Conservation (phyloP, 164 flowering plant genomes). For the Tetracentron sinense region DNA sequence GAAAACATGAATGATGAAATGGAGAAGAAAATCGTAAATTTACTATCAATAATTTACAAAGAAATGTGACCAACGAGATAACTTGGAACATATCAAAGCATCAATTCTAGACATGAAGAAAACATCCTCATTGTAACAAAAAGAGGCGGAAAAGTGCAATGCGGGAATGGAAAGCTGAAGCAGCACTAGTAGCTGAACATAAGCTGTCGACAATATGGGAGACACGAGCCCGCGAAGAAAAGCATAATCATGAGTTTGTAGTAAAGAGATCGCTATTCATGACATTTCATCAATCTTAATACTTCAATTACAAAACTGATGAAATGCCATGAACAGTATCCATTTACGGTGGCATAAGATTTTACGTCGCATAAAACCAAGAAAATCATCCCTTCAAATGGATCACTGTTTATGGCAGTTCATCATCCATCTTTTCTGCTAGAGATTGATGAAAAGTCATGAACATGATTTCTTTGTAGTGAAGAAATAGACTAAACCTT, state of each 20-base stretch:
- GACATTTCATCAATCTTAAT: not conserved
- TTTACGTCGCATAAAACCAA: too few relatives aligned
- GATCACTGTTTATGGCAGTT: too few relatives aligned
- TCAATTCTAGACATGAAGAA: conserved; percentile 29
- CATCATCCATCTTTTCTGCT: too few relatives aligned
- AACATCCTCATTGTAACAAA: conserved; percentile 47
- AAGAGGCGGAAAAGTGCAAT: conserved; percentile 71
- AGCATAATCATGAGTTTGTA: conserved; percentile 6
- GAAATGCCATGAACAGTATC: not conserved
- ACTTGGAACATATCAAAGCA: conserved; percentile 27
- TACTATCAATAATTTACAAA: conserved; percentile 40
- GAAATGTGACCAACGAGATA: conserved; percentile 38
- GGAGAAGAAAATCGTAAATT: conserved; percentile 32
- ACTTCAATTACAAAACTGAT: too few relatives aligned
- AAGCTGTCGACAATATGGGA: conserved; percentile 57
- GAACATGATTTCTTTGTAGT: too few relatives aligned
- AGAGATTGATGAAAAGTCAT: too few relatives aligned
- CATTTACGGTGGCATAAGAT: too few relatives aligned
- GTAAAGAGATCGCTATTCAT: not conserved
- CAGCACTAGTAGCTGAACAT: conserved; percentile 34
- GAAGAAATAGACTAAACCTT: too few relatives aligned
- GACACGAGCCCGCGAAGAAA: conserved; percentile 42
- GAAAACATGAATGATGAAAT: conserved; percentile 45
- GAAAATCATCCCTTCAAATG: too few relatives aligned
- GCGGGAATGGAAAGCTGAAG: conserved; percentile 50